A percentile compares a stretch with the other conserved stretches of the same genome.
These are phyloP conservation scores for Fraxinus baroniana DNA, from an alignment of 305 asterid genomes.

Conservation along the genomic window DNA sequence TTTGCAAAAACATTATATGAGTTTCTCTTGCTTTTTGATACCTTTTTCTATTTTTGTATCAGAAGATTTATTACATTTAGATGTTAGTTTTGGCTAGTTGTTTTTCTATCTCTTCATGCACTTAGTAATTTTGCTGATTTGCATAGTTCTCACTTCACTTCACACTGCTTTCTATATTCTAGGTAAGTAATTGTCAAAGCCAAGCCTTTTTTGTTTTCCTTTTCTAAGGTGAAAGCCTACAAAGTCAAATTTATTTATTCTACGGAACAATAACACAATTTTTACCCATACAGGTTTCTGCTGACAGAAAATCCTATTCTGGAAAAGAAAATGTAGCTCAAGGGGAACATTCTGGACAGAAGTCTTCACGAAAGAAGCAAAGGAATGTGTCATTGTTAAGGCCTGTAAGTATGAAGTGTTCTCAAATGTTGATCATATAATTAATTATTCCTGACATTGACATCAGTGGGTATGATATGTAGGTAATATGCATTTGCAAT, in stretches of 20 bases:
- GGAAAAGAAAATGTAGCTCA: conserved; percentile 65
- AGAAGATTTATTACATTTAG: neutral
- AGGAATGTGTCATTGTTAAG: conserved; percentile 59
- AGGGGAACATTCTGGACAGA: conserved; percentile 54
- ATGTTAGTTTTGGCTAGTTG: neutral
- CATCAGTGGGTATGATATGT: conserved; percentile 30
- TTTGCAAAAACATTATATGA: neutral
- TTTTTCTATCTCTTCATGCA: neutral
- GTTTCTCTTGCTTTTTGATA: neutral
- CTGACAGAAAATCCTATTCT: conserved; percentile 61
- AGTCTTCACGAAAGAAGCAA: conserved; percentile 61
- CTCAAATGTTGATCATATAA: conserved; percentile 17
- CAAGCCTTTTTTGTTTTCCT: neutral
- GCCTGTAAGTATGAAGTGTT: conserved; percentile 63
- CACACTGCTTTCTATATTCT: neutral
- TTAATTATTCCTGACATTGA: conserved; percentile 29
- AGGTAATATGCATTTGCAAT: conserved; percentile 96
- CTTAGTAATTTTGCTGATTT: neutral
- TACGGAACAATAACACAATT: neutral
- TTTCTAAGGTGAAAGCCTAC: neutral
- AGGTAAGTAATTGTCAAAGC: neutral
- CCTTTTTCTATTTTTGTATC: neutral
- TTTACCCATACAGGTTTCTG: conserved; percentile 58
- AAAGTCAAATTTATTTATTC: neutral
- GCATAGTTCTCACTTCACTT: neutral